Conservation (phyloP, 169 alveolate species). For the Pseudocohnilembus persalinus region DNA sequence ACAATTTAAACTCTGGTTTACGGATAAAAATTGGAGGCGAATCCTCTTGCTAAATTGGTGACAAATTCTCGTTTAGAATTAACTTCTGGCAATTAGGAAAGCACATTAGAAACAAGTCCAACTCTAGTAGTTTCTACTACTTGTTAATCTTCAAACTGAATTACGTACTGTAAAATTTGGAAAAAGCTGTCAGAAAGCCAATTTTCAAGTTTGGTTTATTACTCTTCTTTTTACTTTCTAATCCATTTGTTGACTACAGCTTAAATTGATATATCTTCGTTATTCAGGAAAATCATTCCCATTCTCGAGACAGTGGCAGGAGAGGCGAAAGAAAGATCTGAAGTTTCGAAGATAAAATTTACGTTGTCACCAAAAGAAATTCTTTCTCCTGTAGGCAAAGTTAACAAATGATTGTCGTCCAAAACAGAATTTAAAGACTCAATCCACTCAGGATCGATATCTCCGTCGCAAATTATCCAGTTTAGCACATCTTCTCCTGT, state of each 20-base stretch:
- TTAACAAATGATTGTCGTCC: slow-evolving; percentile 87
- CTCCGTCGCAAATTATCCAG: slow-evolving; percentile 92
- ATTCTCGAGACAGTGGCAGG: slow-evolving; percentile 90
- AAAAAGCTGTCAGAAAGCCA: slow-evolving; percentile 86
- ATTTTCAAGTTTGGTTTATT: slow-evolving; percentile 62
- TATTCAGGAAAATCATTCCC: slow-evolving; percentile 91
- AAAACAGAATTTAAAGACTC: slow-evolving; percentile 87
- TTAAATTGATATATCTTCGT: slow-evolving; percentile 90
- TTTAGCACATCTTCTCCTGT: slow-evolving; percentile 82
- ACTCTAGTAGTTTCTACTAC: slow-evolving; percentile 88
- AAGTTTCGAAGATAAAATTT: slow-evolving; percentile 87
- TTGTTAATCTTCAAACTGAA: slow-evolving; percentile 59
- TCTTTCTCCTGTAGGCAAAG: slow-evolving; percentile 90
- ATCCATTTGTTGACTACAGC: slow-evolving; percentile 87
- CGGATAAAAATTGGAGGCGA: slow-evolving; percentile 81
- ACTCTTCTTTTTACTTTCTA: slow-evolving; percentile 74
- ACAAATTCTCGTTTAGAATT: slow-evolving; percentile 76
- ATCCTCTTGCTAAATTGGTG: slow-evolving; percentile 80
- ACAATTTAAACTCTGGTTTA: slow-evolving; percentile 70
- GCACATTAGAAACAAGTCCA: slow-evolving; percentile 87
- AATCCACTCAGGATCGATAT: slow-evolving; percentile 91
- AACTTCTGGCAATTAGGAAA: slow-evolving; percentile 57
- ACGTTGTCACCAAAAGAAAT: slow-evolving; percentile 84
- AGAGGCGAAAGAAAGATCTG: slow-evolving; percentile 82
- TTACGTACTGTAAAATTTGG: slow-evolving; percentile 67